Percentiles rank a stretch among this genome's conserved stretches.
Conservation (phyloP, 2,329 filamentous ascomycete species). For the Alternaria conjuncta region DNA sequence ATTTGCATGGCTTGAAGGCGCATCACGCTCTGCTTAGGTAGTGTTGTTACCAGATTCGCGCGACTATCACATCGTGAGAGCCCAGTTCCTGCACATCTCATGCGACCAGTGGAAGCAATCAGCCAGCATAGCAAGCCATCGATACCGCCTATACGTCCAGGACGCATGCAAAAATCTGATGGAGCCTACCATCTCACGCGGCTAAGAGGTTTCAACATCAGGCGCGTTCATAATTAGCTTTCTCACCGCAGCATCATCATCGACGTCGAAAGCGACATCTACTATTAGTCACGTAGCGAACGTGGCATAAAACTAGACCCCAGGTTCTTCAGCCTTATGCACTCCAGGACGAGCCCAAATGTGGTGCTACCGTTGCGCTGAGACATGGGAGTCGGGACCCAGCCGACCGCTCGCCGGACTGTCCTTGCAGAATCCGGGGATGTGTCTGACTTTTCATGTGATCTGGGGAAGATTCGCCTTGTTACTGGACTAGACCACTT, state of each 20-base stretch:
- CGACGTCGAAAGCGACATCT: not conserved
- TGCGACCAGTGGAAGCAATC: not conserved
- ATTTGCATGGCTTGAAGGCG: not conserved
- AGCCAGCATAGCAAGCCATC: not conserved
- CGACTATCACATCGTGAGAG: not conserved
- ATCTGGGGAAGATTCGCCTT: slow-evolving; percentile 5
- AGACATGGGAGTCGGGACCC: slow-evolving; percentile 17
- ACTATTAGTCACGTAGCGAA: slow-evolving; percentile 15
- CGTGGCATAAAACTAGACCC: slow-evolving; percentile 24
- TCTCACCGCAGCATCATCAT: not conserved
- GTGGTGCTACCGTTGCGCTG: slow-evolving; percentile 19
- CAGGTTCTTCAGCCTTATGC: slow-evolving; percentile 37
- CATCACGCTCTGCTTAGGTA: not conserved
- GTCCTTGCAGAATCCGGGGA: slow-evolving; percentile 20
- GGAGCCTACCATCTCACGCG: not conserved
- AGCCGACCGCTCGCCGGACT: slow-evolving; percentile 12
- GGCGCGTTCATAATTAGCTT: not conserved
- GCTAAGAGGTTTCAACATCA: not conserved
- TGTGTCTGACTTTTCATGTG: slow-evolving; percentile 14
- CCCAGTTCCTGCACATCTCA: not conserved
- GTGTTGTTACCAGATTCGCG: not conserved
- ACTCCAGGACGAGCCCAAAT: slow-evolving; percentile 29
- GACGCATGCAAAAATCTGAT: not conserved
- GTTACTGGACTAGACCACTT: not conserved
- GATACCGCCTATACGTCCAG: not conserved